These are phyloP conservation scores for Trypanosoma theileri DNA, from an alignment of 208 protist species.

Conservation along the genomic window DNA sequence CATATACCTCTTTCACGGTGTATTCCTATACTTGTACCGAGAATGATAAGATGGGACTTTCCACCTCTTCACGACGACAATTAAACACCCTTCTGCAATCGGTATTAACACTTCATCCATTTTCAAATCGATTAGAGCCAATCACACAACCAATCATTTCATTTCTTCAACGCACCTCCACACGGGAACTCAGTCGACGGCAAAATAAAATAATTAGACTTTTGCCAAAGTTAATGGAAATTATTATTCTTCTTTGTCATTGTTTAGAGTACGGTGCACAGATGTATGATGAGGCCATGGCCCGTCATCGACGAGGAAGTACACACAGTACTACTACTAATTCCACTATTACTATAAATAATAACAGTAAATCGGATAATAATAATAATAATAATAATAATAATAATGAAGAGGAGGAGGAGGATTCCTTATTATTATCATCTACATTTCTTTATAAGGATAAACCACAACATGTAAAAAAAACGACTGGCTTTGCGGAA, in stretches of 20 bases:
- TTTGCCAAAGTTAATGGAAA: conserved; percentile 31
- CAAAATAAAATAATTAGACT: conserved; percentile 25
- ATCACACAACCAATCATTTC: conserved; percentile 18
- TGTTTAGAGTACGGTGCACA: conserved; percentile 13
- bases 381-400: not conserved
- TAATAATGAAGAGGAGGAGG: not conserved
- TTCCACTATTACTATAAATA: too few species aligned
- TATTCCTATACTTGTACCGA: not conserved
- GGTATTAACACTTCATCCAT: conserved; percentile 11
- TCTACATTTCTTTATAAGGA: conserved; percentile 1
- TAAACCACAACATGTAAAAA: conserved; percentile 5
- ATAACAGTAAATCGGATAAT: too few species aligned
- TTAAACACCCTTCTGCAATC: not conserved
- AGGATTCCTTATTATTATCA: not conserved
- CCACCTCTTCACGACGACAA: not conserved
- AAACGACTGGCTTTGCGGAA: not conserved
- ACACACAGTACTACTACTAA: too few species aligned
- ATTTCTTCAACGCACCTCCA: conserved; percentile 18
- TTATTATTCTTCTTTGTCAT: conserved; percentile 25
- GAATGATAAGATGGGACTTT: conserved; percentile 17
- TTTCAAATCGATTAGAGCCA: conserved; percentile 16
- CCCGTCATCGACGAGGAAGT: not conserved
- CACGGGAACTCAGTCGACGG: conserved; percentile 22
- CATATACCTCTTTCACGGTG: too few species aligned
- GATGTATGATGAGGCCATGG: not conserved